phyloP scores from a whole-genome alignment of 495 filamentous ascomycete species.

The Lophium mytilinum region DNA sequence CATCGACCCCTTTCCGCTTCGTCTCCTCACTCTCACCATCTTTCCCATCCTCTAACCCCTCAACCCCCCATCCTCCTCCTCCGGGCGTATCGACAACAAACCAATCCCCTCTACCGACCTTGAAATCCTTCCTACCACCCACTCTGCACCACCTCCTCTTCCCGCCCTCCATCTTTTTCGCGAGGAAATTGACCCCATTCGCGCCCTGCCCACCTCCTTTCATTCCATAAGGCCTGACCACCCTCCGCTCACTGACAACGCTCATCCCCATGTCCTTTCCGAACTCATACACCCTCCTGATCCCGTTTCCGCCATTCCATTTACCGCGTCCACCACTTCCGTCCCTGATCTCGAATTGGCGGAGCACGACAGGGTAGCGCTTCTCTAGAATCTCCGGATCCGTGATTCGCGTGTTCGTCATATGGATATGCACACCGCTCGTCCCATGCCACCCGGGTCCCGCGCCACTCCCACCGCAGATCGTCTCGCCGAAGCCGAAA shows the following conservation, averaged over 20 bases:
- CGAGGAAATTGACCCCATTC: slow-evolving; percentile 6
- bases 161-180: not conserved
- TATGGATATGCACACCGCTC: slow-evolving; percentile 13
- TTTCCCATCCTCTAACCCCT: not conserved
- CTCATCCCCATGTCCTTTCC: not conserved
- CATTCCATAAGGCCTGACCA: slow-evolving; percentile 4
- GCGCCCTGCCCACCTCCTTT: not conserved
- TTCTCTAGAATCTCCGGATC: slow-evolving; percentile 15
- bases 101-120: not conserved
- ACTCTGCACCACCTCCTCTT: not conserved
- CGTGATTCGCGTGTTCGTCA: slow-evolving; percentile 20
- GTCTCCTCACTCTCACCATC: not conserved
- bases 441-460: slow-evolving; percentile 13
- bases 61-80: slow-evolving; percentile 5
- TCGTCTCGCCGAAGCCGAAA: slow-evolving; percentile 14
- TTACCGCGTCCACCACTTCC: slow-evolving; percentile 2
- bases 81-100: slow-evolving; percentile 7
- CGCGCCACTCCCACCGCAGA: slow-evolving; percentile 12
- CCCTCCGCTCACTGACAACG: slow-evolving; percentile 2
- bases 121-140: slow-evolving; percentile 7
- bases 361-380: slow-evolving; percentile 11
- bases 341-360: slow-evolving; percentile 2
- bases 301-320: slow-evolving; percentile 7
- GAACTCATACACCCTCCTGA: slow-evolving; percentile 6
- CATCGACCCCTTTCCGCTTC: not conserved